Base-by-base conservation (phyloP, 2,329 filamentous ascomycete species). In the Coniochaeta prunicola region DNA sequence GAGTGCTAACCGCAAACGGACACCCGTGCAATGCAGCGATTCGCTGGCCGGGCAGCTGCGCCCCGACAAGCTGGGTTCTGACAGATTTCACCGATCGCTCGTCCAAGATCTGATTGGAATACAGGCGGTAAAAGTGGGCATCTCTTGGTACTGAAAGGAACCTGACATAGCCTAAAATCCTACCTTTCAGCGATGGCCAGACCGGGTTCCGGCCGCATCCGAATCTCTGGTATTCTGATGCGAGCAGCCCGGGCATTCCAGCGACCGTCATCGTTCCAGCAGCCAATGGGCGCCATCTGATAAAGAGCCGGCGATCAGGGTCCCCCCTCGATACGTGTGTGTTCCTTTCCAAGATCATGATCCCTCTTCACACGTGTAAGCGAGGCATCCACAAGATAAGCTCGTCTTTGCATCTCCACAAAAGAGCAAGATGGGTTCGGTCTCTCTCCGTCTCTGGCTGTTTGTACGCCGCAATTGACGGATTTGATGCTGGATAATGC, bases 1-100 rank as follows among this genome's bases (percentile, higher is more conserved):
- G 50, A 53, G 58, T 36, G 59, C 58, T 38, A 38, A 33, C 30
- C 36, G 53, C 13, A 54, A 59, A 31, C 19, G 21, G 54, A 33
- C 19, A 9, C 17, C n/a, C 36, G 7, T 38, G 36, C 10, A 17
- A 38, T 4, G 8, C 4, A 15, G 36, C 13, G 17, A 38, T 38
- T 13, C 17, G 17, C 17, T 38, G 36, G 31, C 13, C 17, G 13
- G 36, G 17, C 6, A 38, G 17, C 8, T 33, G 31, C 31, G 31
- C 31, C 31, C 31, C 8, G 36, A 10, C 4, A 38, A 38, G 36
- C 7, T n/a, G n/a, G 40, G n/a, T 28, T 12, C 30, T 26, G 3
- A 21, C 24, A 17, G 13, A 21, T 50, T n/a, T 13, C 28, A 21
- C 21, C 13, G 4, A 26, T 19, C 8, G 2, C 12, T 48, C 24